Percentiles rank a stretch among this genome's conserved stretches.
These are phyloP conservation scores for Priceomyces castillae DNA, from an alignment of 805 yeast genomes.

Conservation along the genomic window DNA sequence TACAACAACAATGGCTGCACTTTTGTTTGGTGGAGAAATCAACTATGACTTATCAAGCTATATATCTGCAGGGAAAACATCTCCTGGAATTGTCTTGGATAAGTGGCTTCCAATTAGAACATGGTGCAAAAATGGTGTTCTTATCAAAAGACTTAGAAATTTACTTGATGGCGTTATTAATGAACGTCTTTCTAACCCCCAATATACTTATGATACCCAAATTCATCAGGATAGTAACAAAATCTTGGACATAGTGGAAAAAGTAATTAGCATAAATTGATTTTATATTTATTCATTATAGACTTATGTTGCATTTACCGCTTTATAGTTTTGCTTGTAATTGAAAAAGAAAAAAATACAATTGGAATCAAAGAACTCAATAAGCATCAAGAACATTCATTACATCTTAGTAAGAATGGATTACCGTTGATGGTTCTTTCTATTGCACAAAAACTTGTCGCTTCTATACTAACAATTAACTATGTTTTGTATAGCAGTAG, in stretches of 20 bases:
- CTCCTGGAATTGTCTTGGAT: constrained; percentile 84
- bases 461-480: too few relatives aligned
- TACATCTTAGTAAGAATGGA: too few relatives aligned
- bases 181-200: constrained; percentile 47
- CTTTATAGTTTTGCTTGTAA: too few relatives aligned
- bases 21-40: constrained; percentile 80
- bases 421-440: too few relatives aligned
- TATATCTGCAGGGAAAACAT: constrained; percentile 45
- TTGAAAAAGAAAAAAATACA: too few relatives aligned
- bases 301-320: too few relatives aligned
- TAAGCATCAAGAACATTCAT: too few relatives aligned
- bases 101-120: constrained; percentile 88
- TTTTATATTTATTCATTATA: neutral
- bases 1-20: constrained; percentile 62
- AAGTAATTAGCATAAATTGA: constrained; percentile 7
- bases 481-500: too few relatives aligned
- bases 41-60: constrained; percentile 50
- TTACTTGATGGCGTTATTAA: constrained; percentile 68
- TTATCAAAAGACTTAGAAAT: constrained; percentile 65
- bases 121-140: constrained; percentile 92
- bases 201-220: constrained; percentile 7
- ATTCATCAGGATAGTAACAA: constrained; percentile 12
- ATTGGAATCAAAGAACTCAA: too few relatives aligned
- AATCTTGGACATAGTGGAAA: constrained; percentile 20
- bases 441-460: too few relatives aligned